Conservation (phyloP, 169 alveolate species). For the Plasmodium berghei region DNA sequence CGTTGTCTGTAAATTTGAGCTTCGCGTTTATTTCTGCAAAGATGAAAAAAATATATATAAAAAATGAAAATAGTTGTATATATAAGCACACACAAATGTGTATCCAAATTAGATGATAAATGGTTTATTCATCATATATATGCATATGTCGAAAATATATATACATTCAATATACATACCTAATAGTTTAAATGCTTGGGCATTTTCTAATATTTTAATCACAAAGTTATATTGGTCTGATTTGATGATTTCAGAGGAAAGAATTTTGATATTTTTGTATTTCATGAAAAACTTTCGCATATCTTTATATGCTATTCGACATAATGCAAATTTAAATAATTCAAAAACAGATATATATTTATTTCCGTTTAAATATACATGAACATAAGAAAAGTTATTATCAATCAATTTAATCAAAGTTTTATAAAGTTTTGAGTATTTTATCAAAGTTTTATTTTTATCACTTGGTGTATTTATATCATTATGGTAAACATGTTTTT, state of each 20-base stretch:
- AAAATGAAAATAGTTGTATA: background rate
- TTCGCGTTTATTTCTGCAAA: constrained; percentile 37
- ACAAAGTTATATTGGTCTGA: constrained; percentile 26
- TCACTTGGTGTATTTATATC: background rate
- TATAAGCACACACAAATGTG: background rate
- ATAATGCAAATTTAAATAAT: constrained; percentile 39
- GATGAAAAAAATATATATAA: background rate
- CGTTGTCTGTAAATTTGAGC: constrained; percentile 31
- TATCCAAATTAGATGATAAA: too few species aligned
- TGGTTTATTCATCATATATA: background rate
- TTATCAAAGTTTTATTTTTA: background rate
- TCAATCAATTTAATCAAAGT: constrained; percentile 22
- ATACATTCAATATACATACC: constrained; percentile 1
- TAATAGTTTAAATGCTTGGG: constrained; percentile 28
- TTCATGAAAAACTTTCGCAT: constrained; percentile 23
- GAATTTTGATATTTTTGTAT: constrained; percentile 7
- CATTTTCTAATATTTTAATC: constrained; percentile 22
- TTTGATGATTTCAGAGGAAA: constrained; percentile 22
- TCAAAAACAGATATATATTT: constrained; percentile 50
- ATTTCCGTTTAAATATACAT: constrained; percentile 41
- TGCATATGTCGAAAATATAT: too few species aligned
- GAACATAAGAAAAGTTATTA: constrained; percentile 36
- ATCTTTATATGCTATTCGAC: constrained; percentile 10
- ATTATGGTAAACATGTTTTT: background rate
- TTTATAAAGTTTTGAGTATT: constrained; percentile 22